Evolutionary conservation across 139 green algal species (phyloP), one percentile per base, ranked within the genome.

Genomic region (Spirogloea muscicola): DNA sequence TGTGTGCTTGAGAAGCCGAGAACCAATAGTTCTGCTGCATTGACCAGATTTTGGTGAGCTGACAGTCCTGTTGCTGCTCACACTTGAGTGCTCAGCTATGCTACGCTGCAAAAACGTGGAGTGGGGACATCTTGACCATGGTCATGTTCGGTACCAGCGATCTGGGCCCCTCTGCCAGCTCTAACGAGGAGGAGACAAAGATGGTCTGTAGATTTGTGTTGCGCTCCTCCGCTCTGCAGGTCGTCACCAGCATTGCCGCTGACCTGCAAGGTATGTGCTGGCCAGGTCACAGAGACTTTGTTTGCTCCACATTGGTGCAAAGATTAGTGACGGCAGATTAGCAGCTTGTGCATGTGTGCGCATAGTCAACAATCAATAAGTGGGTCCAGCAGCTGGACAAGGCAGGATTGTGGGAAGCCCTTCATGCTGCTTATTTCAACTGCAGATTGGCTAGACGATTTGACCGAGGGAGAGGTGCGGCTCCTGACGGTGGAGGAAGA

Each of bases 61-160:
- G 13, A 52, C 13, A 52, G 44, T 27, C 13, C n/a, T n/a, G n/a
- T n/a, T n/a, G n/a, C n/a, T n/a, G n/a, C n/a, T n/a, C n/a, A n/a
- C n/a, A n/a, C n/a, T n/a, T n/a, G n/a, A n/a, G n/a, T n/a, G n/a
- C n/a, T n/a, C 70, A 78, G 70, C 13, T 78, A 37, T 78, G 66
- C 60, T 78, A 78, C 41, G 18, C 64, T 31, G 58, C 70, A 18
- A 68, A 68, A n/a, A 78, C 70, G 3, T 78, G 70, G 70, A 76
- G 46, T 27, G 70, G 70, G 3, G 70, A 78, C 51, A 69, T 37
- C 25, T 37, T 78, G 62, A 18, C 70, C 18, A 69, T 78, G 21
- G 41, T 78, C 21, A 37, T 78, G 34, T 78, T 78, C 37, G 70
- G 70, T n/a, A 78, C n/a, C 13, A 78, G 60, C 31, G 70, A 78